Base-by-base conservation (phyloP, 2,329 filamentous ascomycete genomes). In the Paecilomyces sp. region DNA sequence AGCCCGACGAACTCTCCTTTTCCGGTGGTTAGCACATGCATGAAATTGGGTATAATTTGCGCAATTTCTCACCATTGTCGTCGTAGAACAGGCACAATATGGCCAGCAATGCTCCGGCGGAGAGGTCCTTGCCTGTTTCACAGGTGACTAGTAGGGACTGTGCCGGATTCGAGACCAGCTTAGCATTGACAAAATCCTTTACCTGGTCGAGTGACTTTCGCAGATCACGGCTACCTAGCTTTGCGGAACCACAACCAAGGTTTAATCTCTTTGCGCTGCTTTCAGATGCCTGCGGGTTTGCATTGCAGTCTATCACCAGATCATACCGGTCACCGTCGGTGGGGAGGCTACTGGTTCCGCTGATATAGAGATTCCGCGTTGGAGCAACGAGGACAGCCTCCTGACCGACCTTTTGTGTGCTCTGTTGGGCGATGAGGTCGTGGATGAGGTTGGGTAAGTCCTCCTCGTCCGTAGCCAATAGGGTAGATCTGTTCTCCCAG, bases 171-270 rank as follows among this genome's bases (percentile, higher is more conserved):
- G 63, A 61, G 15, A 60, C 61, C 36, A 78, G 64, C 58, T 70
- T 66, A 13, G 68, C 66, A 5, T 73, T 67, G 1, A 83, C 80
- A 69, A 90, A 89, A 2, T 74, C 69, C 62, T 81, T 81, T 15
- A 94, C 83, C 15, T 79, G 80, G 1, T 84, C 80, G 3, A 97
- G 77, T 9, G 89, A 86, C 13, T 82, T 77, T 8, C 93, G 86
- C n/a, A 97, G 79, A 65, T 90, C 87, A n/a, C 92, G 86, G 68
- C 90, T 92, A 0, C 91, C 93, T 3, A 87, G 74, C 75, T 97
- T 97, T 41, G 85, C 85, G 55, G 84, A 83, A 1, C 86, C 85
- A 61, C 93, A 84, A 0, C 85, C 83, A 18, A 94, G 81, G 63
- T 80, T 81, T 57, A 84, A 69, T 60, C 69, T 67, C 57, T 71